Conservation (phyloP, 164 flowering plant species). For the Protea cynaroides region DNA sequence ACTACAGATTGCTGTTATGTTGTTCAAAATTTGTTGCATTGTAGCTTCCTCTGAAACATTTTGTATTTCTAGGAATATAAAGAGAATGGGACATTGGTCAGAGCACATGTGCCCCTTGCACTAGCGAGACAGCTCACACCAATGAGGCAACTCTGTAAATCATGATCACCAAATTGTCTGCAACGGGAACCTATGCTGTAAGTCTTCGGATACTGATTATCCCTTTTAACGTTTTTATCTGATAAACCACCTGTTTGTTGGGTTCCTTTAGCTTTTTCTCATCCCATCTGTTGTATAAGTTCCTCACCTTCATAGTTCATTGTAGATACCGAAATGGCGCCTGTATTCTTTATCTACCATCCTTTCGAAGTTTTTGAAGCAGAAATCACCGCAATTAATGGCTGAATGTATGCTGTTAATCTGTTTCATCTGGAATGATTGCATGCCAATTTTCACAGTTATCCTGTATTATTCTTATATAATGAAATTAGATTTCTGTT, state of each 20-base stretch:
- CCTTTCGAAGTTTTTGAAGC: neutral
- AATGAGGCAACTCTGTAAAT: conserved; percentile 64
- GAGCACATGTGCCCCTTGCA: conserved; percentile 82
- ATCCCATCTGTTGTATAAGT: neutral
- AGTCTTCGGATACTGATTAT: neutral
- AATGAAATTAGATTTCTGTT: too few species aligned
- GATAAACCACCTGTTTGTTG: neutral
- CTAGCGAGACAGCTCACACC: conserved; percentile 80
- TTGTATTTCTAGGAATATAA: conserved; percentile 53
- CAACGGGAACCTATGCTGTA: neutral
- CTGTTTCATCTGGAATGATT: too few species aligned
- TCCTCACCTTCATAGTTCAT: neutral
- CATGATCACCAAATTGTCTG: conserved; percentile 14
- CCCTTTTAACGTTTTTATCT: neutral
- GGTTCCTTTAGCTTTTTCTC: neutral
- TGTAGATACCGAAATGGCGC: neutral
- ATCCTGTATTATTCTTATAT: too few species aligned
- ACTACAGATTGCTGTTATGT: neutral
- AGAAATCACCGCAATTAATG: too few species aligned
- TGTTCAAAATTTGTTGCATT: conserved; percentile 1
- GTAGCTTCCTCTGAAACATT: neutral
- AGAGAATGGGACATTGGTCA: conserved; percentile 73
- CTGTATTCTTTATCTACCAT: neutral
- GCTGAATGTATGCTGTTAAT: too few species aligned
- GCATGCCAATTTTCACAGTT: too few species aligned